Evolutionary conservation across 495 filamentous ascomycete species (phyloP), one percentile per base, ranked within the genome.

Genomic region (Talaromyces liani): DNA sequence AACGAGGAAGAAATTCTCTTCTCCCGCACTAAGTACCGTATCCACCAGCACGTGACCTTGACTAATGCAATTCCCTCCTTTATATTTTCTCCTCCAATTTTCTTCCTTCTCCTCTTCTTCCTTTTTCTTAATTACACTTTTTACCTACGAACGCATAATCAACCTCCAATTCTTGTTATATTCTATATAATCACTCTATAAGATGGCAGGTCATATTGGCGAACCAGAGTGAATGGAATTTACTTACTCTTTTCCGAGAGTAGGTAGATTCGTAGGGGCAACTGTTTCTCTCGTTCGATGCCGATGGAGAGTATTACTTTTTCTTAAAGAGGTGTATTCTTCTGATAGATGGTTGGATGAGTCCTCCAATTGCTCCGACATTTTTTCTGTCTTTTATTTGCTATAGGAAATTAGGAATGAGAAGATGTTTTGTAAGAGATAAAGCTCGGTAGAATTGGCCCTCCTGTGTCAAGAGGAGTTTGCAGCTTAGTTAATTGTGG

Each of bases 141-240:
- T 76, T 67, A 71, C 68, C 71, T 65, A 74, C 71, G 78, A 78
- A 79, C 79, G 79, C 79, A 81, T 81, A 81, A 81, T 81, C 79
- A 81, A 81, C 79, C 79, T 77, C 75, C 79, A 80, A 67, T 75
- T 70, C 14, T 63, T 66, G 39, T 62, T 45, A 47, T 55, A 62
- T 60, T 41, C 47, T 58, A 65, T 69, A 80, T 76, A 76, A 16
- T 16, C 14, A 6, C n/a, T 57, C 66, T 67, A 80, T 76, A 76
- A 76, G 74, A 77, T 81, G 74, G 77, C 68, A 71, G 79, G 79
- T 81, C 79, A 81, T 81, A 81, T 81, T 81, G 79, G 79, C 79
- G 79, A 74, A 78, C 79, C 67, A 81, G 76, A 81, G 65, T 67
- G 71, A 78, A 63, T 24, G 12, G 39, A 58, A 2, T 22, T 57